A percentile compares a stretch with the other conserved stretches of the same genome.
Evolutionary conservation across 2,329 filamentous ascomycete species (phyloP).

Genomic region (Grosmannia serpens): DNA sequence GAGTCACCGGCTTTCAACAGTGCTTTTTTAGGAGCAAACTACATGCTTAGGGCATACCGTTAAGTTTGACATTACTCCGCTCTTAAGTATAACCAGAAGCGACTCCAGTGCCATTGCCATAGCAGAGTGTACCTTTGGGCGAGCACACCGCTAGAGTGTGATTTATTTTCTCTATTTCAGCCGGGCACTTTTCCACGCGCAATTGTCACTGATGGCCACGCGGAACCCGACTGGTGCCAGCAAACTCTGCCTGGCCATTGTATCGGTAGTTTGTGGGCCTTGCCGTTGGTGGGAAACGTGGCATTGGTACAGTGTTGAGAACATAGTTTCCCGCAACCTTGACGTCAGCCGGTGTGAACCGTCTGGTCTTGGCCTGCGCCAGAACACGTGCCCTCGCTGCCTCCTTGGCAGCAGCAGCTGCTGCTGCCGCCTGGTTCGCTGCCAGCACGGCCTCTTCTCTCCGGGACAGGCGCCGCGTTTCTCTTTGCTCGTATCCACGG

Average conservation of each 20-base stretch:
- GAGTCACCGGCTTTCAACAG: too few species aligned
- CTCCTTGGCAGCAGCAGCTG: not conserved
- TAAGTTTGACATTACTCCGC: too few species aligned
- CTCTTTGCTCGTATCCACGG: not conserved
- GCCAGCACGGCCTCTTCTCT: not conserved
- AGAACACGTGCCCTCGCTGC: not conserved
- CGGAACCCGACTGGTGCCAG: not conserved
- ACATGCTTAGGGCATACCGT: too few species aligned
- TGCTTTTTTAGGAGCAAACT: too few species aligned
- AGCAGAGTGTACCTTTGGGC: too few species aligned
- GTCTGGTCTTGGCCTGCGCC: not conserved
- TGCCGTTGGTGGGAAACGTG: slow-evolving; percentile 9
- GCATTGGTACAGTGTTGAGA: slow-evolving; percentile 9
- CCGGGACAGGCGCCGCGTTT: not conserved
- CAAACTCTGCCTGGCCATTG: not conserved
- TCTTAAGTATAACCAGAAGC: too few species aligned
- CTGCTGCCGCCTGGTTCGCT: not conserved
- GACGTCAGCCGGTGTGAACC: not conserved
- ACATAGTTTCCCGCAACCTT: not conserved
- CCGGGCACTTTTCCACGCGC: not conserved
- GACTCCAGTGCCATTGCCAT: too few species aligned
- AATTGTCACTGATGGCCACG: not conserved
- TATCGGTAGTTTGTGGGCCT: not conserved
- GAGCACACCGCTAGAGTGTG: too few species aligned
- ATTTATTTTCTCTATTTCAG: too few species aligned